Conservation (phyloP, 1,139 yeast species). For the Entelexis sorbosivorans region DNA sequence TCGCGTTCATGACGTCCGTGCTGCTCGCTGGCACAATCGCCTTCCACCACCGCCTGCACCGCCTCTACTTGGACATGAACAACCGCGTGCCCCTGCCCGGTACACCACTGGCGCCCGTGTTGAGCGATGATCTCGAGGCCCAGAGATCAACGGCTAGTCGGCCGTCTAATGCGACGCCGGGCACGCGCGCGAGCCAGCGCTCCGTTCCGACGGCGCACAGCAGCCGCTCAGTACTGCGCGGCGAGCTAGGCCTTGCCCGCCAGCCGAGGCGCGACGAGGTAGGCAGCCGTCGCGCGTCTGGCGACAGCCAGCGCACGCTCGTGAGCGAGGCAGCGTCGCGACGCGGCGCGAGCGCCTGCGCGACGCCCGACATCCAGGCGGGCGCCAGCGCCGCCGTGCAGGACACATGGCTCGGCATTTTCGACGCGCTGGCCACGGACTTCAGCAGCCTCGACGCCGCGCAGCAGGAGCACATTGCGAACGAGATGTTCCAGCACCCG, state of each 20-base stretch:
- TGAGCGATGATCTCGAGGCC: not conserved
- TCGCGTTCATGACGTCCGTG: conserved; percentile 14
- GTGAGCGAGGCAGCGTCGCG: not conserved
- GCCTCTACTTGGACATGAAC: conserved; percentile 16
- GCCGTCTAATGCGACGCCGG: not conserved
- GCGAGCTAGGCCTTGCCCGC: too few relatives aligned
- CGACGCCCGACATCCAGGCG: not conserved
- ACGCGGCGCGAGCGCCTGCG: too few relatives aligned
- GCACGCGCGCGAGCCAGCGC: too few relatives aligned
- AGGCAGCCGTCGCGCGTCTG: too few relatives aligned
- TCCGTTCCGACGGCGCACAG: too few relatives aligned
- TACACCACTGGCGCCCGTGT: too few relatives aligned
- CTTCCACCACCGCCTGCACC: conserved; percentile 17
- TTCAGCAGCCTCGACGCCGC: conserved; percentile 23
- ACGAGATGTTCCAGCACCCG: conserved; percentile 28
- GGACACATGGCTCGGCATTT: conserved; percentile 22
- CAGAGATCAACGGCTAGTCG: not conserved
- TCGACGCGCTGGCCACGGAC: conserved; percentile 27
- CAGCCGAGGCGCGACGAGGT: too few relatives aligned
- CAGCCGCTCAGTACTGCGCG: too few relatives aligned
- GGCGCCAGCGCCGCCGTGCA: conserved; percentile 2
- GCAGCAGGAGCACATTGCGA: conserved; percentile 24
- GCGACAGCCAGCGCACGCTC: not conserved
- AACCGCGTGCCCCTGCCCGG: conserved; percentile 20
- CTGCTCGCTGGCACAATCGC: conserved; percentile 16